Percentiles rank a stretch among this genome's conserved stretches.
phyloP scores from a whole-genome alignment of 495 filamentous ascomycete genomes.

The Acidomyces sp. region DNA sequence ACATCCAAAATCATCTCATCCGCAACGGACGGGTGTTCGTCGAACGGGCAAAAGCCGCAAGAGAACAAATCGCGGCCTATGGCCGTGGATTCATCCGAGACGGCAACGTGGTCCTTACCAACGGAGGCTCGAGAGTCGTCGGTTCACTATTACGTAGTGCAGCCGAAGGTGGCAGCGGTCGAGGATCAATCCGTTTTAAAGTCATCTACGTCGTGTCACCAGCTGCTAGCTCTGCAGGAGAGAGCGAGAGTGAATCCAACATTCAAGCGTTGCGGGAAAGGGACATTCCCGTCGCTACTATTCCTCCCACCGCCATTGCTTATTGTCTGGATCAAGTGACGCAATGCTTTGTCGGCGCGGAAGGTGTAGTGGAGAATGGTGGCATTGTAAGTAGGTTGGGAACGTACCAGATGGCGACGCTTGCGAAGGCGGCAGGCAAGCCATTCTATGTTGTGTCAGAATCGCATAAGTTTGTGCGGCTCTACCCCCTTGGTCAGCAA shows the following conservation, averaged over 20 bases:
- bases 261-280: constrained; percentile 50
- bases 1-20: constrained; percentile 67
- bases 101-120: constrained; percentile 67
- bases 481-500: constrained; percentile 67
- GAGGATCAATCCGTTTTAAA: constrained; percentile 52
- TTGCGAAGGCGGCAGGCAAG: constrained; percentile 64
- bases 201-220: constrained; percentile 63
- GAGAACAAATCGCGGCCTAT: constrained; percentile 66
- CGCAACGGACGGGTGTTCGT: constrained; percentile 77
- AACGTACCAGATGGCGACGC: constrained; percentile 75
- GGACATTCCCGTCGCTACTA: constrained; percentile 72
- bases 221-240: constrained; percentile 21
- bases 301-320: constrained; percentile 66
- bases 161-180: constrained; percentile 42
- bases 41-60: constrained; percentile 67
- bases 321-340: constrained; percentile 72
- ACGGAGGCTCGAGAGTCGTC: constrained; percentile 75
- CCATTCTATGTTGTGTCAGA: constrained; percentile 87
- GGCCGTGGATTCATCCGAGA: constrained; percentile 67
- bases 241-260: constrained; percentile 25
- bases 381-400: constrained; percentile 83
- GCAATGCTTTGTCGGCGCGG: constrained; percentile 81
- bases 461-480: constrained; percentile 83
- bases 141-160: constrained; percentile 61
- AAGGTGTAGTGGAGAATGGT: constrained; percentile 87